Conservation (phyloP, 176 grass and related monocot genomes). For the Pontederia paniculata region DNA sequence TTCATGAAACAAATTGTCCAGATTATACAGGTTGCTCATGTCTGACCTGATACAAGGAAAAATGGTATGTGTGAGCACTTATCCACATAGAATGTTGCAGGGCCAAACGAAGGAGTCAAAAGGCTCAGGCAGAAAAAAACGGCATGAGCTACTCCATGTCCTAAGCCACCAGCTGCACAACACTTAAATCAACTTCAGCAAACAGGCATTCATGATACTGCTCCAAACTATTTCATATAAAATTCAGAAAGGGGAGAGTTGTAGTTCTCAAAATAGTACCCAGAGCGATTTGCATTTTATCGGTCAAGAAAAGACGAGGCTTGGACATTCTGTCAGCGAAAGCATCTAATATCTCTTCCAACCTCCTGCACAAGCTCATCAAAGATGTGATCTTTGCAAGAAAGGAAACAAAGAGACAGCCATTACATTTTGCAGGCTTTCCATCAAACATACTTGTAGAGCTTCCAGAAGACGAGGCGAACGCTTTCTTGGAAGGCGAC, state of each 20-base stretch:
- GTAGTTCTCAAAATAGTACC: conserved; percentile 29
- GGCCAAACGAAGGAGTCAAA: conserved; percentile 84
- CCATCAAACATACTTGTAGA: conserved; percentile 72
- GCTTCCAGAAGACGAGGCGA: conserved; percentile 78
- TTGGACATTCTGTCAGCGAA: conserved; percentile 87
- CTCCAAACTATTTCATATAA: background rate
- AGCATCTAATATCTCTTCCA: conserved; percentile 80
- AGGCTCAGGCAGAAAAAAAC: conserved; percentile 94
- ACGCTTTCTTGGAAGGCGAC: conserved; percentile 71
- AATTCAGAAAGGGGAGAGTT: background rate
- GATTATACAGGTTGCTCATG: background rate
- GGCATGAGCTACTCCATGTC: conserved; percentile 80
- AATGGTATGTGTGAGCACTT: conserved; percentile 76
- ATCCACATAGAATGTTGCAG: conserved; percentile 77
- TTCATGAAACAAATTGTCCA: too few species aligned
- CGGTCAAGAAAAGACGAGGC: conserved; percentile 64
- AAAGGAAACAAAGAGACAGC: too few species aligned
- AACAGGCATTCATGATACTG: background rate
- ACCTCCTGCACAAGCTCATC: conserved; percentile 55
- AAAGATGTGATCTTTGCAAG: background rate
- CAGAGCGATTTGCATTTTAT: conserved; percentile 84
- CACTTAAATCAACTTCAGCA: conserved; percentile 17
- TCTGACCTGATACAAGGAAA: conserved; percentile 74
- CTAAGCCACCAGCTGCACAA: conserved; percentile 87
- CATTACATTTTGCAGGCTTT: background rate